Evolutionary conservation across 2,329 filamentous ascomycete genomes (phyloP).

Genomic region (Aspergillus ruber): DNA sequence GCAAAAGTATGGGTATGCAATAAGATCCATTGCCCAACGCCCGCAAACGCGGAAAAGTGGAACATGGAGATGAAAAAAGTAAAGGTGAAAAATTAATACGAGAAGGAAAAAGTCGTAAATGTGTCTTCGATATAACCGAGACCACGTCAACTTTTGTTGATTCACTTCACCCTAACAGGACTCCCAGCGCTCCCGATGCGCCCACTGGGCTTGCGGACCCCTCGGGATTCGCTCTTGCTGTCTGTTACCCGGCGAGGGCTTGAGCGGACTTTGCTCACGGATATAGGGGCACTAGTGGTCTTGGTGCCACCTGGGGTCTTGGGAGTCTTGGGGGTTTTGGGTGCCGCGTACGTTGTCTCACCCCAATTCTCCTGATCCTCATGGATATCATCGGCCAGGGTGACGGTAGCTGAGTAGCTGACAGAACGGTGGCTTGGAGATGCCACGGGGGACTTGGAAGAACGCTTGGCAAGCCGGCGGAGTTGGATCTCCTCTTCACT

Average conservation of each 20-base stretch:
- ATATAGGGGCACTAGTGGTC: constrained; percentile 45
- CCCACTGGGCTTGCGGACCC: constrained; percentile 42
- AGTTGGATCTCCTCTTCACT: constrained; percentile 79
- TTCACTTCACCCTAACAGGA: constrained; percentile 24
- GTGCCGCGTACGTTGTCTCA: constrained; percentile 24
- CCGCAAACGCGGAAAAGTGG: constrained; percentile 6
- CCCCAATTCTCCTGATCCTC: constrained; percentile 65
- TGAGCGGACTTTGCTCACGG: constrained; percentile 58
- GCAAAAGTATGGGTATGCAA: constrained; percentile 9
- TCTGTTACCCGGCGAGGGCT: constrained; percentile 43
- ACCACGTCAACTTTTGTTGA: not conserved
- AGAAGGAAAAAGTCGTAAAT: constrained; percentile 10
- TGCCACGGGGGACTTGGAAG: constrained; percentile 60
- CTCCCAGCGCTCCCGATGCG: constrained; percentile 40
- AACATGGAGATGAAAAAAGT: constrained; percentile 1
- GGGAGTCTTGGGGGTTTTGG: constrained; percentile 47
- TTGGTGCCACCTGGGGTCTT: constrained; percentile 54
- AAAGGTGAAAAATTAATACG: constrained; percentile 5
- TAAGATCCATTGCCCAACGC: constrained; percentile 11
- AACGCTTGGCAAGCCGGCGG: constrained; percentile 62
- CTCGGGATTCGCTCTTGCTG: constrained; percentile 31
- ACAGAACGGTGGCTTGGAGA: constrained; percentile 60
- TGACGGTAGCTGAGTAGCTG: constrained; percentile 68
- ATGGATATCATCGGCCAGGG: constrained; percentile 54
- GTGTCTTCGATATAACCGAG: not conserved